Conservation (phyloP, 176 grass and related monocot genomes). For the Bonia amplexicaulis region DNA sequence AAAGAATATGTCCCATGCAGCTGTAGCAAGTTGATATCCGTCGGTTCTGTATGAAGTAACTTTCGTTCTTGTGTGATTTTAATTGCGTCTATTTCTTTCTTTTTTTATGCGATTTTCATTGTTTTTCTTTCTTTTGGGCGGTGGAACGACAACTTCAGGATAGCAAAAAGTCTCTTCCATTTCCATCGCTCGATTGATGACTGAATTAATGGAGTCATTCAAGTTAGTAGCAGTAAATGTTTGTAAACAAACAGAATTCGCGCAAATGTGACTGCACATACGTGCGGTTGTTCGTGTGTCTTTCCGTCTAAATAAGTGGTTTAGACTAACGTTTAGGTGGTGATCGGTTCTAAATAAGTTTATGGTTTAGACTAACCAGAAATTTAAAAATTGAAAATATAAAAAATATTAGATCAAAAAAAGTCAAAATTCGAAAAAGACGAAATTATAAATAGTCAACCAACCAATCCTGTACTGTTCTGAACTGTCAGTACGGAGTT, state of each 20-base stretch:
- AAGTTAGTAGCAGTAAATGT: neutral
- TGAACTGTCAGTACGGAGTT: neutral
- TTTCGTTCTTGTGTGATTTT: neutral
- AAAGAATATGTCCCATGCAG: neutral
- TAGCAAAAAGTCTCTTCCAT: no score
- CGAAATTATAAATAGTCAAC: no score
- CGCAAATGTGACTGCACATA: neutral
- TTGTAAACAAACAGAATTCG: neutral
- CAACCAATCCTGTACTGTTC: neutral
- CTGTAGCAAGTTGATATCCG: neutral
- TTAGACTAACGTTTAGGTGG: no score
- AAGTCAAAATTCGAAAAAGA: no score
- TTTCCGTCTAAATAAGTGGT: neutral
- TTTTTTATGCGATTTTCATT: neutral
- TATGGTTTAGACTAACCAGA: no score
- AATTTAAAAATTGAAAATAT: no score
- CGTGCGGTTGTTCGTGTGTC: neutral
- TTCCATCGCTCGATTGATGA: neutral
- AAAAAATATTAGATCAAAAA: no score
- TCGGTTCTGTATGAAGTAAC: neutral
- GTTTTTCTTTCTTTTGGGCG: neutral
- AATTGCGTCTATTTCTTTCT: neutral
- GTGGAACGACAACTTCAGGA: neutral
- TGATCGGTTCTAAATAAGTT: no score
- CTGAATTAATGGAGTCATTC: neutral